A percentile compares a stretch with the other conserved stretches of the same genome.
Evolutionary conservation across 345 rosid genomes (phyloP).

Genomic region (Nephelium lappaceum): DNA sequence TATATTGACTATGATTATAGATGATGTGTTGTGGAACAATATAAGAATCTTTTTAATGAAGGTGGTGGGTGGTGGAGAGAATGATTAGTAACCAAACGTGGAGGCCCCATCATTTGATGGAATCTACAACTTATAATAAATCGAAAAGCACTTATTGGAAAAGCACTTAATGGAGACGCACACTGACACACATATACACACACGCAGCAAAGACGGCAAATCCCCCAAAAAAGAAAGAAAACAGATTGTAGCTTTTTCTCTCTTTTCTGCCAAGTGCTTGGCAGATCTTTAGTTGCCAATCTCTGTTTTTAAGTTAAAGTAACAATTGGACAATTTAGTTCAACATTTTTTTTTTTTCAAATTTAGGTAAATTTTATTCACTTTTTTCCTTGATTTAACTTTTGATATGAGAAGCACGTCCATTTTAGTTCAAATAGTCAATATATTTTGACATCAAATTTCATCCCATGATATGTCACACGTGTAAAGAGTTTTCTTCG

Average conservation of each 20-base stretch:
- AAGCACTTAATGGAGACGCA: not conserved
- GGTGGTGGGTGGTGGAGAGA: not conserved
- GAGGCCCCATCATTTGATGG: not conserved
- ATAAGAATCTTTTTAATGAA: not conserved
- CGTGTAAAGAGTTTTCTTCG: too few species aligned
- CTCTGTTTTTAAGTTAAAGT: not conserved
- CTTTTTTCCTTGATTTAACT: too few species aligned
- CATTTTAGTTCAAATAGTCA: too few species aligned
- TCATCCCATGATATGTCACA: too few species aligned
- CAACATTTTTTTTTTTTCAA: too few species aligned
- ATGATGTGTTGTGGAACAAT: not conserved
- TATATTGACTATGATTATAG: not conserved
- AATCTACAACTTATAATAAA: not conserved
- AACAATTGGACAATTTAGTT: too few species aligned
- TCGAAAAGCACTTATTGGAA: not conserved
- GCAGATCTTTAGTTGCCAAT: not conserved
- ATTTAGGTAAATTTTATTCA: too few species aligned
- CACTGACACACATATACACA: too few species aligned
- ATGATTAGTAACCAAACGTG: conserved; percentile 1
- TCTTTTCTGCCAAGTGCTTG: not conserved
- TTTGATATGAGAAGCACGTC: too few species aligned
- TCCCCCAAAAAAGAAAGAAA: not conserved
- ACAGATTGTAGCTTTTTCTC: not conserved
- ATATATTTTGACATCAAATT: too few species aligned
- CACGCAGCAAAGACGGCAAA: not conserved